A percentile compares a stretch with the other conserved stretches of the same genome.
These are phyloP conservation scores for Isoetes taiwanensis DNA, from an alignment of 75 land plant genomes.

Conservation along the genomic window DNA sequence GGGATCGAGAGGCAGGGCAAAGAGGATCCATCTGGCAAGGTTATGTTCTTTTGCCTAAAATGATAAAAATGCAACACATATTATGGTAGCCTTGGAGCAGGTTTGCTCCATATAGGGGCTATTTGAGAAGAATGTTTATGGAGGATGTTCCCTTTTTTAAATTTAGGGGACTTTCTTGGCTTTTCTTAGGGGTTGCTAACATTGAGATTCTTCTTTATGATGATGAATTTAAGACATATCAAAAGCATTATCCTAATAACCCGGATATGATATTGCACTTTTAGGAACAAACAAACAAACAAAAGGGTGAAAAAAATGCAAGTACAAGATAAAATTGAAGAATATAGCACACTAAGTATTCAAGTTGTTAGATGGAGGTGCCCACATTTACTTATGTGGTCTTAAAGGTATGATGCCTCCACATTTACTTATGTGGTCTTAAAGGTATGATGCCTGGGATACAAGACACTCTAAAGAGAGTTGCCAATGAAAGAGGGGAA, in stretches of 20 bases:
- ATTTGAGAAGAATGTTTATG: constrained; percentile 6
- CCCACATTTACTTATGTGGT: constrained; percentile 2
- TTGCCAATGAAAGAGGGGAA: constrained; percentile 1
- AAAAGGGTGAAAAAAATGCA: not conserved
- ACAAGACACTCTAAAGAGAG: constrained; percentile 6
- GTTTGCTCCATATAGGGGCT: constrained; percentile 4
- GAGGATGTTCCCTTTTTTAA: constrained; percentile 2
- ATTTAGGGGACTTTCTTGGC: constrained; percentile 1
- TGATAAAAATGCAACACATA: not conserved
- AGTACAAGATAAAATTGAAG: constrained; percentile 3
- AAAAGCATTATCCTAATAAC: not conserved
- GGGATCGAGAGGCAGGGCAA: too few species aligned
- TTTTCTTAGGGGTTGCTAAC: constrained; percentile 3
- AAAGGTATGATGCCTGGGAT: constrained; percentile 6
- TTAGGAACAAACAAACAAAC: not conserved
- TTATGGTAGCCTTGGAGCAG: not conserved
- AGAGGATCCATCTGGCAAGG: not conserved
- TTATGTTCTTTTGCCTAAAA: not conserved
- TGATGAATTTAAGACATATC: constrained; percentile 1
- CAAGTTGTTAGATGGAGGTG: constrained; percentile 4
- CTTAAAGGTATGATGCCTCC: too few species aligned
- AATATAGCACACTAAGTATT: not conserved
- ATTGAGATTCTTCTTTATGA: not conserved
- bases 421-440: constrained; percentile 1
- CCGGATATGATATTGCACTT: constrained; percentile 3